Evolutionary conservation across 2,329 filamentous ascomycete species (phyloP), one percentile per base, ranked within the genome.

Genomic region (Allantophomopsis lycopodina): DNA sequence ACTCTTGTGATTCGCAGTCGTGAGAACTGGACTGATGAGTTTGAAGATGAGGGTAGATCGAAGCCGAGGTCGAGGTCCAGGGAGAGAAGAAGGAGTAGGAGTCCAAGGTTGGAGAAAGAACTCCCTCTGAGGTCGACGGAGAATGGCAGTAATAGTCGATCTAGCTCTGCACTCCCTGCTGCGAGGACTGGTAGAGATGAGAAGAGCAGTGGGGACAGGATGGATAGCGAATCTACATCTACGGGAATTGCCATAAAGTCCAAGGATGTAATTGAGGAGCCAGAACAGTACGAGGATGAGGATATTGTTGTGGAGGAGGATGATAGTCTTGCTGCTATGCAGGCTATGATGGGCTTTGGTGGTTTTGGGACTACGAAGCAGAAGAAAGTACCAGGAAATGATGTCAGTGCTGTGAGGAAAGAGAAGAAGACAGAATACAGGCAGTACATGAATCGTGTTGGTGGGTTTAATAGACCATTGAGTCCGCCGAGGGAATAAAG

Each of bases 341-440:
- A 78, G 50, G 78, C 79, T 37, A 76, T 88, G 65, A 88, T 98
- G 83, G 91, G 91, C 2, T 95, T 98, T 54, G 77, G 77, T 14
- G 75, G 72, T 1, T 98, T 96, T 61, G 79, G 78, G 42, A 79
- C 76, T 17, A 96, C 91, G 15, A 93, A 96, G 61, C 77, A 83
- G 44, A 86, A 82, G 40, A 93, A 95, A 56, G 79, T 98, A 1
- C 71, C 74, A 0, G 91, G 91, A 2, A 98, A 98, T 56, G 77
- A 87, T 55, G 76, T 80, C 33, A 88, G 83, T 40, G 85, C 69
- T 0, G 77, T 95, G 39, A 69, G 80, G 49, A 95, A 91, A 68
- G 86, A 91, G 63, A 95, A 94, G 76, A 88, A 86, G 74, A 83
- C 80, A 12, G 76, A 93, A 66, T 96, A 95, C 55, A 73, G 91